Conservation (phyloP, 345 rosid genomes). For the Citrus inodora region DNA sequence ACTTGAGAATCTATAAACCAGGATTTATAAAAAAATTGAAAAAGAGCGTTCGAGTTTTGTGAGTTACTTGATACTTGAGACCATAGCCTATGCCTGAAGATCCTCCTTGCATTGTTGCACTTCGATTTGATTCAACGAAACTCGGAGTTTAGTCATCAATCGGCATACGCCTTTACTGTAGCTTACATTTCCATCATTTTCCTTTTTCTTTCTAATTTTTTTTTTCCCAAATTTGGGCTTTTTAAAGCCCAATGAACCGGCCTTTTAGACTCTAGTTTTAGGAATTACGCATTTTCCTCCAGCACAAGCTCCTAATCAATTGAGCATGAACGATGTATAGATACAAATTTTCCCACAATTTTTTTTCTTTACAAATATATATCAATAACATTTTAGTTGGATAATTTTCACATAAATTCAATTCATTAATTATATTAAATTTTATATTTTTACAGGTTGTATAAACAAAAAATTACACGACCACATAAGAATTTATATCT, state of each 20-base stretch:
- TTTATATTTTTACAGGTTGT: too few relatives aligned
- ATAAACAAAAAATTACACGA: too few relatives aligned
- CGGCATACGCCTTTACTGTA: neutral
- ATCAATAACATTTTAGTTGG: too few relatives aligned
- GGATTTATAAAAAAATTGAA: neutral
- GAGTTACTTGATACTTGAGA: slow-evolving; percentile 76
- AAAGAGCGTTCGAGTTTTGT: too few relatives aligned
- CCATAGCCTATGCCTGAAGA: slow-evolving; percentile 87
- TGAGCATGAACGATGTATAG: too few relatives aligned
- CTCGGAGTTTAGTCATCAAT: neutral
- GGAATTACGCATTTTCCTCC: too few relatives aligned
- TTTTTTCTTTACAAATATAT: too few relatives aligned
- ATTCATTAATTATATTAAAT: too few relatives aligned
- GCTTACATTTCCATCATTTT: neutral
- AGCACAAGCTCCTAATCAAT: too few relatives aligned
- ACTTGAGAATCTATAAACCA: neutral
- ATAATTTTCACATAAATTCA: too few relatives aligned
- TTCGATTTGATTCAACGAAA: neutral
- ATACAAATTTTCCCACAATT: too few relatives aligned
- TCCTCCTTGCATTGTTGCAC: slow-evolving; percentile 77
- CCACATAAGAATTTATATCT: too few relatives aligned
- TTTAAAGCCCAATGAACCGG: neutral
- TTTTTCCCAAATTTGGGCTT: neutral
- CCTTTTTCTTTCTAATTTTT: neutral
- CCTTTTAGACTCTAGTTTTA: neutral